phyloP scores from a whole-genome alignment of 306 rosid genomes.

The Castanea sativa region DNA sequence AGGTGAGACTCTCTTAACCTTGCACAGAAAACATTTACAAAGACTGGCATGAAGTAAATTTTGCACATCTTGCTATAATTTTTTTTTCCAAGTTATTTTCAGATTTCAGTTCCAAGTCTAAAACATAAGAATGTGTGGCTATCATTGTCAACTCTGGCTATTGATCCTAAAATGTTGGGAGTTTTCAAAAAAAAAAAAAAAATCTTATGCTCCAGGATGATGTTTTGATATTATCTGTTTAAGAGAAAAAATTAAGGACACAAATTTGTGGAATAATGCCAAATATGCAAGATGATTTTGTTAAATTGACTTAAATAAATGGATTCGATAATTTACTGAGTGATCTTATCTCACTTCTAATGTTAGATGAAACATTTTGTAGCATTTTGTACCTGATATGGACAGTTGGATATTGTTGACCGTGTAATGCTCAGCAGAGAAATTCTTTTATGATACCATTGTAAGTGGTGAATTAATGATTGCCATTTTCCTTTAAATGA shows the following conservation, averaged over 20 bases:
- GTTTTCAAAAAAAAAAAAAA: neutral
- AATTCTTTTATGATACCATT: neutral
- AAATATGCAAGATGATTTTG: neutral
- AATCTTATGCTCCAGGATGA: neutral
- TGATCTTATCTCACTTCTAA: neutral
- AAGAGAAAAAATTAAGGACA: neutral
- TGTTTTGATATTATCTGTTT: neutral
- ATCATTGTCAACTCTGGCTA: neutral
- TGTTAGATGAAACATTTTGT: neutral
- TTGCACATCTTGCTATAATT: neutral
- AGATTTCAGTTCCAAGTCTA: neutral
- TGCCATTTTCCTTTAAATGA: too few species aligned
- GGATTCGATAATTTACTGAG: neutral
- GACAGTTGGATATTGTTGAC: neutral
- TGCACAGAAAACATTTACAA: neutral
- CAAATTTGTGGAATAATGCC: neutral
- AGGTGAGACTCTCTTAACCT: conserved; percentile 42
- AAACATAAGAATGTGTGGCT: neutral
- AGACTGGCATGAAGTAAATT: neutral
- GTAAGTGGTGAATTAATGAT: neutral
- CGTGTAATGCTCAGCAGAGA: neutral
- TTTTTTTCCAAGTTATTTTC: neutral
- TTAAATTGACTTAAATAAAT: neutral
- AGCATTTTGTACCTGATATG: neutral
- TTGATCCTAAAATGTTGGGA: neutral